Conservation (phyloP, 306 rosid genomes). For the Trifolium subterraneum region DNA sequence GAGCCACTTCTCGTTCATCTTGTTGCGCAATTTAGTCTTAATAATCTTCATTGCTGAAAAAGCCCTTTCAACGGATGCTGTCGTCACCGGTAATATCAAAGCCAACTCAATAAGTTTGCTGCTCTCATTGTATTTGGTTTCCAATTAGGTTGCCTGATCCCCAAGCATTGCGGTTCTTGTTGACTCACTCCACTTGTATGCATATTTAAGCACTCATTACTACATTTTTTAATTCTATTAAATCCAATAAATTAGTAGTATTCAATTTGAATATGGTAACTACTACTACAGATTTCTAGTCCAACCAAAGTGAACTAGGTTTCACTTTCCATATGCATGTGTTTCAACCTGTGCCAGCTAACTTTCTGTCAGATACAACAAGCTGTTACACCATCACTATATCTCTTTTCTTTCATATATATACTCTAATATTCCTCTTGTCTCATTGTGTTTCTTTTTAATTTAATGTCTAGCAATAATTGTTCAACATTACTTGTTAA, state of each 20-base stretch:
- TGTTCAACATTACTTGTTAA: slow-evolving; percentile 29
- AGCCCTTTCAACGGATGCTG: too few species aligned
- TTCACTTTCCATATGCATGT: not conserved
- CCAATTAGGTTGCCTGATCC: too few species aligned
- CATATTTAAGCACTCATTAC: not conserved
- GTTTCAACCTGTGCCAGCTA: not conserved
- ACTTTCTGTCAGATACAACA: not conserved
- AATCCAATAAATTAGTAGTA: not conserved
- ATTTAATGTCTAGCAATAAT: not conserved
- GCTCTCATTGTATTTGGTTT: too few species aligned
- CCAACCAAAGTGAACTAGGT: not conserved
- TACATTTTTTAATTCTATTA: not conserved
- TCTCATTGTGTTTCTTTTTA: not conserved
- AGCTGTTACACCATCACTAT: not conserved
- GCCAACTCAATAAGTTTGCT: too few species aligned
- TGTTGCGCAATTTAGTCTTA: too few species aligned
- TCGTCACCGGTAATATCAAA: too few species aligned
- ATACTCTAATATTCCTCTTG: not conserved
- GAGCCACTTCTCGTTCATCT: too few species aligned
- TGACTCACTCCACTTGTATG: too few species aligned
- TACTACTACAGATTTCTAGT: not conserved
- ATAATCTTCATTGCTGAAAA: too few species aligned
- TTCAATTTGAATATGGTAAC: not conserved
- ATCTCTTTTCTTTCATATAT: not conserved
- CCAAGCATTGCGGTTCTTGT: too few species aligned